These are phyloP conservation scores for Torulaspora microellipsoides DNA, from an alignment of 805 yeast species.

Conservation along the genomic window DNA sequence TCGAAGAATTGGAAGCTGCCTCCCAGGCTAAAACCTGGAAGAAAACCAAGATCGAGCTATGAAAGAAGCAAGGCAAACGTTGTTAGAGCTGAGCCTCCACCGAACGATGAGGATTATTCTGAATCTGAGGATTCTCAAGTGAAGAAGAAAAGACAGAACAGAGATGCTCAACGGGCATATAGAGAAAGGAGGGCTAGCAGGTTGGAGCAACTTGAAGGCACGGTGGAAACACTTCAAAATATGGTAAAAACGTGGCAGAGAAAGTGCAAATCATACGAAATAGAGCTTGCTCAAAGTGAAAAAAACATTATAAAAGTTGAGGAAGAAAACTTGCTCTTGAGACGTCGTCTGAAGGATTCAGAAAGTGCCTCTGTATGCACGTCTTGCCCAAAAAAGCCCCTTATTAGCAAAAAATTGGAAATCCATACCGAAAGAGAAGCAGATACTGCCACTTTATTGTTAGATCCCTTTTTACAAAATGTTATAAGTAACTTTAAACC, in stretches of 20 bases:
- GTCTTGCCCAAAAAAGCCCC: neutral
- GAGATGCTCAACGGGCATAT: slow-evolving; percentile 93
- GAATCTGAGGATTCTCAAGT: slow-evolving; percentile 29
- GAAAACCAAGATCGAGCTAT: slow-evolving; percentile 41
- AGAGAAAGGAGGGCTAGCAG: slow-evolving; percentile 81
- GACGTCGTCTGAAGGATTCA: slow-evolving; percentile 5
- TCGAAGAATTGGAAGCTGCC: slow-evolving; percentile 77
- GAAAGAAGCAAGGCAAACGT: neutral
- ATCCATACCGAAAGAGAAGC: neutral
- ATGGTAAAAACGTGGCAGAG: slow-evolving; percentile 62
- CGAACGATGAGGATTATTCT: slow-evolving; percentile 1
- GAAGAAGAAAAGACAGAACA: slow-evolving; percentile 82
- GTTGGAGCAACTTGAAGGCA: slow-evolving; percentile 68
- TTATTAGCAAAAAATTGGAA: neutral
- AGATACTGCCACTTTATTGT: slow-evolving; percentile 44
- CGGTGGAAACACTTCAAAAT: slow-evolving; percentile 33
- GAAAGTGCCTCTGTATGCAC: neutral
- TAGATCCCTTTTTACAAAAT: slow-evolving; percentile 29
- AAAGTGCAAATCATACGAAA: slow-evolving; percentile 32
- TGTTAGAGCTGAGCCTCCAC: neutral
- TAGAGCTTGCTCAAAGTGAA: slow-evolving; percentile 8
- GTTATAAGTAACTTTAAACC: slow-evolving; percentile 49
- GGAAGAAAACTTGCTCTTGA: slow-evolving; percentile 8
- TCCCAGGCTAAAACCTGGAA: slow-evolving; percentile 71
- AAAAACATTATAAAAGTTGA: neutral